Conservation (phyloP, 2,329 filamentous ascomycete genomes). For the Cladophialophora exuberans region DNA sequence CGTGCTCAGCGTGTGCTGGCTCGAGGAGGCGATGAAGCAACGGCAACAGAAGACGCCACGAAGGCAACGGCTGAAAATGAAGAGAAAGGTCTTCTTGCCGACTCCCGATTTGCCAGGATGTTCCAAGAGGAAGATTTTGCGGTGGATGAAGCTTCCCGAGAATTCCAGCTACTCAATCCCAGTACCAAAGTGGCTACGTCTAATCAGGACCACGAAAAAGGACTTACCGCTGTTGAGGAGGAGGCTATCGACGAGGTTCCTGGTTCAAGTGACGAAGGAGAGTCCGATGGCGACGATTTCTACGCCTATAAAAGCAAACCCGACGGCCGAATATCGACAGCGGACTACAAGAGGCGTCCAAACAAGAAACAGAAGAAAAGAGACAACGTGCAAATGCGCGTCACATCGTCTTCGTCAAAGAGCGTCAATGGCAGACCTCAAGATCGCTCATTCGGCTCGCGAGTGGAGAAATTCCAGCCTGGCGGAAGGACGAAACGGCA, state of each 20-base stretch:
- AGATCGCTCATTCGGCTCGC: slow-evolving; percentile 61
- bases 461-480: slow-evolving; percentile 51
- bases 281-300: slow-evolving; percentile 39
- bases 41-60: slow-evolving; percentile 36
- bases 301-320: slow-evolving; percentile 37
- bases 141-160: slow-evolving; percentile 84
- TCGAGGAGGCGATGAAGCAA: slow-evolving; percentile 59
- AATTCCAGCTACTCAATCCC: slow-evolving; percentile 88
- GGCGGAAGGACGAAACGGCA: slow-evolving; percentile 39
- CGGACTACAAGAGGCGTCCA: slow-evolving; percentile 53
- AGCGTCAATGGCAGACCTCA: slow-evolving; percentile 41
- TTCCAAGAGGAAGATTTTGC: slow-evolving; percentile 94
- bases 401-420: slow-evolving; percentile 55
- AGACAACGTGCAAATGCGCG: slow-evolving; percentile 56
- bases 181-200: slow-evolving; percentile 62
- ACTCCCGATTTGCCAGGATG: slow-evolving; percentile 82
- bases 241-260: slow-evolving; percentile 59
- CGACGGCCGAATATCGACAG: slow-evolving; percentile 54
- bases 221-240: slow-evolving; percentile 66
- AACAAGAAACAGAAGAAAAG: slow-evolving; percentile 50
- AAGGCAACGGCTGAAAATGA: slow-evolving; percentile 12
- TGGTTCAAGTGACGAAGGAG: slow-evolving; percentile 45
- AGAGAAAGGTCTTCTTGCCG: slow-evolving; percentile 70
- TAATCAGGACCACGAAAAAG: slow-evolving; percentile 44
- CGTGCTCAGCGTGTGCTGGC: slow-evolving; percentile 53